Conservation (phyloP, 2,329 filamentous ascomycete genomes). For the Aspergillus melleus region DNA sequence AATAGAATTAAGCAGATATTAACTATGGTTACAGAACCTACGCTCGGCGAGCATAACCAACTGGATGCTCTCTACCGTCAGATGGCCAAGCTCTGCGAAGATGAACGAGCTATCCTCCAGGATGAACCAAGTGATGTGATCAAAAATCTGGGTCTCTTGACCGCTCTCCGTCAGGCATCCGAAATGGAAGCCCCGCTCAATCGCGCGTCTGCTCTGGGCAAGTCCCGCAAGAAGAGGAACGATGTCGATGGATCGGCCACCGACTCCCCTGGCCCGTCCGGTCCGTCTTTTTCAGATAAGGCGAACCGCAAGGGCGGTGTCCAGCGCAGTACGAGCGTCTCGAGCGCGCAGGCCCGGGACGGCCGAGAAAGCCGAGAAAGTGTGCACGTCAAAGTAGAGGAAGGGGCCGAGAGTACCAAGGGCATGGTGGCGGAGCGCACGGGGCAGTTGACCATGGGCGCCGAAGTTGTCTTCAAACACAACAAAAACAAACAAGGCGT, state of each 20-base stretch:
- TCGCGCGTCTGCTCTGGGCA: slow-evolving; percentile 39
- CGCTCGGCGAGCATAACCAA: slow-evolving; percentile 42
- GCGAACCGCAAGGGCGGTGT: slow-evolving; percentile 43
- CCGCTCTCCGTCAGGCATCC: slow-evolving; percentile 49
- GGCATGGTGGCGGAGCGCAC: slow-evolving; percentile 46
- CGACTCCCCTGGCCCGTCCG: slow-evolving; percentile 48
- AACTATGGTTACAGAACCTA: slow-evolving; percentile 30
- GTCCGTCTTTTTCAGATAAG: slow-evolving; percentile 41
- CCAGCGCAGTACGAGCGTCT: slow-evolving; percentile 45
- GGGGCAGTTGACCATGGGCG: slow-evolving; percentile 46
- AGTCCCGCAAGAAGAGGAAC: slow-evolving; percentile 48
- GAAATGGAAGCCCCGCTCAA: slow-evolving; percentile 46
- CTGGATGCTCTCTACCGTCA: slow-evolving; percentile 49
- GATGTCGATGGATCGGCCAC: slow-evolving; percentile 45
- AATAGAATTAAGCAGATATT: slow-evolving; percentile 8
- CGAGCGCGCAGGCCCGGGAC: slow-evolving; percentile 42
- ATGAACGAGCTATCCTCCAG: slow-evolving; percentile 49
- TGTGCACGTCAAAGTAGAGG: slow-evolving; percentile 43
- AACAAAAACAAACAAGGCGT: slow-evolving; percentile 52
- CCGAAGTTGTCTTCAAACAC: slow-evolving; percentile 53
- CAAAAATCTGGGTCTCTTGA: slow-evolving; percentile 51
- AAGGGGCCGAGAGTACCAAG: slow-evolving; percentile 44
- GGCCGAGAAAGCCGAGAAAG: slow-evolving; percentile 36
- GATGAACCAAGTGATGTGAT: slow-evolving; percentile 53
- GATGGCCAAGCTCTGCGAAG: slow-evolving; percentile 48